These are phyloP conservation scores for Acanthamoeba culbertsoni DNA, from an alignment of 208 protist genomes.

Conservation along the genomic window DNA sequence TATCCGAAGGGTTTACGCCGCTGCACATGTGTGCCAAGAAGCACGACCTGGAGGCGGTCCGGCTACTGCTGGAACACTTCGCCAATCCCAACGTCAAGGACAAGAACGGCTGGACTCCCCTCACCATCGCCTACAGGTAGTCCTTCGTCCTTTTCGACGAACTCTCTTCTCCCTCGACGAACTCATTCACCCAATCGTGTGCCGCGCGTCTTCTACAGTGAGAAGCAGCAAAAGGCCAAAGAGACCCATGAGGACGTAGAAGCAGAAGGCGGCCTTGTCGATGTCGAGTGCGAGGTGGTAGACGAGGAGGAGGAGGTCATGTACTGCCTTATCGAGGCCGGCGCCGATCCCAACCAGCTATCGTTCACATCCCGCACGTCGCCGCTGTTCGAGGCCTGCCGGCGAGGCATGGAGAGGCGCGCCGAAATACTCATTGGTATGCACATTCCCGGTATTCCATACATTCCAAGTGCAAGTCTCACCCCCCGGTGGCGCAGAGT, in stretches of 20 bases:
- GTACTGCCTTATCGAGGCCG: constrained; percentile 10
- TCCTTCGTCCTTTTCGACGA: no score
- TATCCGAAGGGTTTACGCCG: background rate
- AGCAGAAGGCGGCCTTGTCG: background rate
- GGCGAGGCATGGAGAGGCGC: background rate
- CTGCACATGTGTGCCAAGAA: constrained; percentile 35
- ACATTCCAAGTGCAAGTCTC: background rate
- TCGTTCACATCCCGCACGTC: background rate
- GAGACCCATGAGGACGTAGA: background rate
- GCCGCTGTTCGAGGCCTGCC: background rate
- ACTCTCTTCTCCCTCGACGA: no score
- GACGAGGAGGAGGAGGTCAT: constrained; percentile 21
- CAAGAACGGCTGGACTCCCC: background rate
- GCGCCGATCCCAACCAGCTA: background rate
- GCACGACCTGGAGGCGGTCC: background rate
- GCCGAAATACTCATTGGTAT: background rate
- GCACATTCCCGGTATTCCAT: background rate
- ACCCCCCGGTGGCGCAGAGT: background rate
- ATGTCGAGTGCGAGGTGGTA: background rate
- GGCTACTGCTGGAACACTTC: background rate
- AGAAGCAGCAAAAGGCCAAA: background rate
- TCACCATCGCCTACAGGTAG: constrained; percentile 23
- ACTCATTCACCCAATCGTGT: no score
- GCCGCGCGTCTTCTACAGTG: no score
- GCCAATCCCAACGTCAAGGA: background rate